Percentiles rank a stretch among this genome's conserved stretches.
Conservation (phyloP, 2,329 filamentous ascomycete genomes). For the Stemphylium vesicarium region DNA sequence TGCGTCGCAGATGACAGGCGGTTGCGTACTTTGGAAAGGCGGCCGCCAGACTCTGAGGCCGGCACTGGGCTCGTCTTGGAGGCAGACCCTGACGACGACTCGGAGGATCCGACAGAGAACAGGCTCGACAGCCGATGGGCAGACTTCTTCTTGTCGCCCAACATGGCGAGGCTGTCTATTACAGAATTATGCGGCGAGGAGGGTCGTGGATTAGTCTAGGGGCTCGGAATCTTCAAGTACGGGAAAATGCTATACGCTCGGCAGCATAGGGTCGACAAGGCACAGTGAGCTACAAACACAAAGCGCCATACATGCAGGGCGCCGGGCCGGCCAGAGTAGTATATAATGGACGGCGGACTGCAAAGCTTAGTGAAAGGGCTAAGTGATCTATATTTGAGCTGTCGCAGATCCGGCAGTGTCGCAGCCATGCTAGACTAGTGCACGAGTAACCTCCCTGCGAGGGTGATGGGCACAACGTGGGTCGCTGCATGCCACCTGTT, state of each 20-base stretch:
- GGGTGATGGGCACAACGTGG: slow-evolving; percentile 27
- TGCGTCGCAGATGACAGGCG: slow-evolving; percentile 41
- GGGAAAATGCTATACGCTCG: slow-evolving; percentile 12
- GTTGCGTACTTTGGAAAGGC: slow-evolving; percentile 41
- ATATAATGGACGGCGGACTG: slow-evolving; percentile 11
- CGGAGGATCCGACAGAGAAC: slow-evolving; percentile 36
- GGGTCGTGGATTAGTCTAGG: neutral
- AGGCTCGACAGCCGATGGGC: slow-evolving; percentile 43
- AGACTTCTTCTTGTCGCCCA: slow-evolving; percentile 42
- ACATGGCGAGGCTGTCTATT: slow-evolving; percentile 15
- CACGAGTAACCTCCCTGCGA: slow-evolving; percentile 14
- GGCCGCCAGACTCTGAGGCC: slow-evolving; percentile 38
- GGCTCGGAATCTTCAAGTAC: slow-evolving; percentile 2
- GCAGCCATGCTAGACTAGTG: slow-evolving; percentile 29
- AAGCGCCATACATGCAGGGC: slow-evolving; percentile 27
- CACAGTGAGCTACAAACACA: slow-evolving; percentile 29
- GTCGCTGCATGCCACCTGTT: slow-evolving; percentile 2
- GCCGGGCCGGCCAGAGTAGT: slow-evolving; percentile 16
- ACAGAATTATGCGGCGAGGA: neutral
- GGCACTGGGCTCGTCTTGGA: slow-evolving; percentile 25
- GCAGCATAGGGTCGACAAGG: slow-evolving; percentile 20
- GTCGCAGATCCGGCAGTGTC: slow-evolving; percentile 34
- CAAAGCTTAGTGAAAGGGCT: slow-evolving; percentile 23
- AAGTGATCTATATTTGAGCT: slow-evolving; percentile 36
- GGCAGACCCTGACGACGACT: slow-evolving; percentile 17